A percentile compares a stretch with the other conserved stretches of the same genome.
Evolutionary conservation across 2,329 filamentous ascomycete species (phyloP).

Genomic region (Aspergillus ruber): DNA sequence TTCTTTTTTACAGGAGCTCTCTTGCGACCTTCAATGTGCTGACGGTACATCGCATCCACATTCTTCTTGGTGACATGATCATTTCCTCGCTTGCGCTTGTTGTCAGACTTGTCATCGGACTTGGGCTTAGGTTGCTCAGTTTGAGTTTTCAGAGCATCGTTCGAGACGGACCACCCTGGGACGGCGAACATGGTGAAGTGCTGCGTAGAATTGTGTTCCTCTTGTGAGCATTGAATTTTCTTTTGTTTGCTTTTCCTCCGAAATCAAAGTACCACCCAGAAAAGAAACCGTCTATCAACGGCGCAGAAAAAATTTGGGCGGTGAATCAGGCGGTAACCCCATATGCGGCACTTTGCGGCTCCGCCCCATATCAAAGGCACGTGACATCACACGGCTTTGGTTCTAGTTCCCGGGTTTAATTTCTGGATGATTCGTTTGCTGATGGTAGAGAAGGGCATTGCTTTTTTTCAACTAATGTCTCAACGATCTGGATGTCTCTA

Average conservation of each 20-base stretch:
- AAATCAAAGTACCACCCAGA: not conserved
- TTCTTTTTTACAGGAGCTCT: conserved; percentile 29
- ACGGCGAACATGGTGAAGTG: conserved; percentile 70
- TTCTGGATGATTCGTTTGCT: too few species aligned
- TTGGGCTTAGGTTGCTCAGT: conserved; percentile 48
- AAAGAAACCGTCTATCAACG: not conserved
- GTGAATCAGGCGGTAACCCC: not conserved
- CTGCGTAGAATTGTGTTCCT: not conserved
- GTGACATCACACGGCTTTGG: too few species aligned
- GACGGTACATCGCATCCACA: conserved; percentile 70
- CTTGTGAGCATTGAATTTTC: not conserved
- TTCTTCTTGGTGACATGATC: conserved; percentile 59
- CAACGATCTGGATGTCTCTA: too few species aligned
- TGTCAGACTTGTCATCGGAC: conserved; percentile 39
- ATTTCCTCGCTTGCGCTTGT: conserved; percentile 48
- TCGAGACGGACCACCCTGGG: conserved; percentile 80
- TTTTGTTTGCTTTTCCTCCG: not conserved
- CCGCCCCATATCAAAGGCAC: too few species aligned
- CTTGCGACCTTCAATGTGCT: conserved; percentile 65
- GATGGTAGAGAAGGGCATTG: too few species aligned
- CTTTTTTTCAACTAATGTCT: too few species aligned
- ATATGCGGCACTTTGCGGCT: not conserved
- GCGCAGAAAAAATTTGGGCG: conserved; percentile 8
- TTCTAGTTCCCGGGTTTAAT: too few species aligned
- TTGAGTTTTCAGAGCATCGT: conserved; percentile 66